Percentiles rank a stretch among this genome's conserved stretches.
Evolutionary conservation across 2,329 filamentous ascomycete genomes (phyloP).

Genomic region (Zymoseptoria ardabiliae): DNA sequence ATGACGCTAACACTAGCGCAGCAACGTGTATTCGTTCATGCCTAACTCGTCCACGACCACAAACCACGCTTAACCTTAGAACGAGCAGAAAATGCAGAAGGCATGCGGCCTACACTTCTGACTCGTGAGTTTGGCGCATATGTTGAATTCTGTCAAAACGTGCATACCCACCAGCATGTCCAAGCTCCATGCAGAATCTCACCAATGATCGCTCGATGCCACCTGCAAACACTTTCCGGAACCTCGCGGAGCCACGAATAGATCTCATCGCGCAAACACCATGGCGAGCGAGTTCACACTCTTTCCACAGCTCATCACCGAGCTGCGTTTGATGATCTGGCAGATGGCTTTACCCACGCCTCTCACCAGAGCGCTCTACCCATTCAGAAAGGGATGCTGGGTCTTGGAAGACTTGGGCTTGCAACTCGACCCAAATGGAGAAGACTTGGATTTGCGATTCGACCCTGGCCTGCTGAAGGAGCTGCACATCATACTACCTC

Average conservation of each 20-base stretch:
- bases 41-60: background rate
- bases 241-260: background rate
- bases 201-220: background rate
- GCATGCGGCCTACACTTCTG: background rate
- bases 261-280: background rate
- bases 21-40: background rate
- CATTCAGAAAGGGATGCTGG: background rate
- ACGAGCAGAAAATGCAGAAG: background rate
- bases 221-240: background rate
- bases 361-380: background rate
- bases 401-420: conserved; percentile 1
- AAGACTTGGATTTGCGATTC: conserved; percentile 1
- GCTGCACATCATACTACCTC: background rate
- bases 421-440: conserved; percentile 3
- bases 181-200: background rate
- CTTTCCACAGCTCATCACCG: conserved; percentile 2
- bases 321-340: conserved; percentile 2
- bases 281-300: conserved; percentile 3
- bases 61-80: background rate
- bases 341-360: background rate
- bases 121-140: background rate
- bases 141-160: background rate
- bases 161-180: background rate
- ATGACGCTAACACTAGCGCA: background rate
- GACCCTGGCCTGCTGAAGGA: background rate